Percentiles rank a stretch among this genome's conserved stretches.
Conservation (phyloP, 140 eudicot genomes). For the Oenanthe javanica region DNA sequence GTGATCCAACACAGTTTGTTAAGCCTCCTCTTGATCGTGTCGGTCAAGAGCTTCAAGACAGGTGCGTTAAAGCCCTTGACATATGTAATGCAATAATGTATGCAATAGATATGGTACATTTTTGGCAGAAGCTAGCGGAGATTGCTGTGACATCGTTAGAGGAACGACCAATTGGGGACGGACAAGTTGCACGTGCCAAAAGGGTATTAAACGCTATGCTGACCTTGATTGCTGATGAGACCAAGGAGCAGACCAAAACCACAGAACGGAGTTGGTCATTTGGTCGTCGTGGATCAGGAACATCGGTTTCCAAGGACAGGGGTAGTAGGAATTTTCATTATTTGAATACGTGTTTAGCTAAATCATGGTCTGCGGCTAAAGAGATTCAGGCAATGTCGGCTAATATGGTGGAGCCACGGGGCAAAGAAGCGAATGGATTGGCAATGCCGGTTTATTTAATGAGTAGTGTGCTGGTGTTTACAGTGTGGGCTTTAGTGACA, state of each 20-base stretch:
- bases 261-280: slow-evolving; percentile 50
- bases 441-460: slow-evolving; percentile 58
- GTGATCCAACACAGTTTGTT: slow-evolving; percentile 49
- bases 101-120: slow-evolving; percentile 53
- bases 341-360: slow-evolving; percentile 42
- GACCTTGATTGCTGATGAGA: slow-evolving; percentile 52
- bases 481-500: slow-evolving; percentile 81
- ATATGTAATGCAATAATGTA: slow-evolving; percentile 66
- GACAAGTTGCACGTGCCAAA: slow-evolving; percentile 57
- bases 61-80: slow-evolving; percentile 69
- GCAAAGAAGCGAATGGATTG: slow-evolving; percentile 63
- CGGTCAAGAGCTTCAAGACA: slow-evolving; percentile 66
- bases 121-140: slow-evolving; percentile 60
- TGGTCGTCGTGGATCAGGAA: slow-evolving; percentile 35
- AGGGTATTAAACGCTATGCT: slow-evolving; percentile 51
- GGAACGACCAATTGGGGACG: slow-evolving; percentile 59
- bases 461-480: slow-evolving; percentile 58
- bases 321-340: slow-evolving; percentile 32
- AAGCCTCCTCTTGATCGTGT: slow-evolving; percentile 81
- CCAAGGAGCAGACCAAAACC: slow-evolving; percentile 35
- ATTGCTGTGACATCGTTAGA: slow-evolving; percentile 55
- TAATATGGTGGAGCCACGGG: slow-evolving; percentile 75
- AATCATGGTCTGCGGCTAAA: slow-evolving; percentile 75
- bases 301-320: slow-evolving; percentile 24
- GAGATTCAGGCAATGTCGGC: slow-evolving; percentile 74